These are phyloP conservation scores for Colletotrichum sp. DNA, from an alignment of 2,329 filamentous ascomycete species.

Conservation along the genomic window DNA sequence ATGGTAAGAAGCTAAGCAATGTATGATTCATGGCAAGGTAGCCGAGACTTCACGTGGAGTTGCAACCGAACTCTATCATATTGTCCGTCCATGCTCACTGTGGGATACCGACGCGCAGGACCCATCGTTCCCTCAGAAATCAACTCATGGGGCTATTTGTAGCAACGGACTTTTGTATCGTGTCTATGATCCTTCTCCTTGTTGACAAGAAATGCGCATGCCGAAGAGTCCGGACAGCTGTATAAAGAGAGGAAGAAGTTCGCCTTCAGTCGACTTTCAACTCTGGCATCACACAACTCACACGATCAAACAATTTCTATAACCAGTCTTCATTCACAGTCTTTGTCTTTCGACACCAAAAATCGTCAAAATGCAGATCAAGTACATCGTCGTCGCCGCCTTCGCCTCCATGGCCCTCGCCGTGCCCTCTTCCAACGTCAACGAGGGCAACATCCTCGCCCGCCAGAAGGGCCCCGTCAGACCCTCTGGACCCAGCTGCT, in stretches of 20 bases:
- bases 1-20: not conserved
- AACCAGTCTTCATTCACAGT: not conserved
- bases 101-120: not conserved
- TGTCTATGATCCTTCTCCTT: not conserved
- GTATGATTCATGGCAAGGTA: not conserved
- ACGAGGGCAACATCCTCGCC: not conserved
- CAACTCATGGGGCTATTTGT: not conserved
- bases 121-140: not conserved
- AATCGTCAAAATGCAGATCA: not conserved
- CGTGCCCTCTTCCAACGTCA: not conserved
- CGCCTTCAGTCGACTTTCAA: not conserved
- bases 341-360: not conserved
- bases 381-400: not conserved
- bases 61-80: not conserved
- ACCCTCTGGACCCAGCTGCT: not conserved
- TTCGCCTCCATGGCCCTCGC: not conserved
- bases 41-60: not conserved
- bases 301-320: accelerated
- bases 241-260: not conserved
- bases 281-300: not conserved
- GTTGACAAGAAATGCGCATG: not conserved
- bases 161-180: not conserved
- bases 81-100: not conserved
- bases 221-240: not conserved
- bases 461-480: not conserved